Evolutionary conservation across 2,329 filamentous ascomycete genomes (phyloP).

Genomic region (Talaromyces sp.): DNA sequence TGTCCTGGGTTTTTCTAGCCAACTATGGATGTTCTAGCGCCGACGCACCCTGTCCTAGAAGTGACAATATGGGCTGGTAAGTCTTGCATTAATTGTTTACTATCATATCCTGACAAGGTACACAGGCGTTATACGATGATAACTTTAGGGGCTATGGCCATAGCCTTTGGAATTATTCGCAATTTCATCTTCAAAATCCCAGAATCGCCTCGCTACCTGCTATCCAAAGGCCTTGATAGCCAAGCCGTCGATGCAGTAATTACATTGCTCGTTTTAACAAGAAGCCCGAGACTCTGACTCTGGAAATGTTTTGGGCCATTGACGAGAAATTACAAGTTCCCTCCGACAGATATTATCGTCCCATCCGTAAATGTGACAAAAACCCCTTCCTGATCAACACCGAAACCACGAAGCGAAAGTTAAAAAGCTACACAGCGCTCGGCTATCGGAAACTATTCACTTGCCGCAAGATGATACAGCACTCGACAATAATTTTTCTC

Average conservation of each 20-base stretch:
- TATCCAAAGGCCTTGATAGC: slow-evolving; percentile 32
- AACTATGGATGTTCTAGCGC: slow-evolving; percentile 23
- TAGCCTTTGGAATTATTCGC: slow-evolving; percentile 22
- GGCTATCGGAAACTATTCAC: slow-evolving; percentile 26
- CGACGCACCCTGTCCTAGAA: slow-evolving; percentile 16
- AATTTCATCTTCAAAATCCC: slow-evolving; percentile 24
- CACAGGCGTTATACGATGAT: slow-evolving; percentile 19
- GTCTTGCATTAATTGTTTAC: not conserved
- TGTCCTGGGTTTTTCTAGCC: slow-evolving; percentile 26
- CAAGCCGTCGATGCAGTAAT: slow-evolving; percentile 45
- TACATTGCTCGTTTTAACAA: slow-evolving; percentile 24
- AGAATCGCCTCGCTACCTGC: slow-evolving; percentile 24
- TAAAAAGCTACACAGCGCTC: slow-evolving; percentile 18
- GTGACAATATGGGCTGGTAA: slow-evolving; percentile 26
- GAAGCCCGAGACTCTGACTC: slow-evolving; percentile 22
- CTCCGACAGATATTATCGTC: not conserved
- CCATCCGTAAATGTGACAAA: not conserved
- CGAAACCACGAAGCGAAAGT: not conserved
- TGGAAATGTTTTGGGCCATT: slow-evolving; percentile 26
- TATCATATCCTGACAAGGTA: not conserved
- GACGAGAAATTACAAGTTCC: not conserved
- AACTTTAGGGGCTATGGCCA: slow-evolving; percentile 19
- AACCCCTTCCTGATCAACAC: not conserved
- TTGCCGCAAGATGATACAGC: slow-evolving; percentile 17
- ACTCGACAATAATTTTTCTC: slow-evolving; percentile 34